phyloP scores from a whole-genome alignment of 31 red algal genomes.

The Porphyra umbilicalis region DNA sequence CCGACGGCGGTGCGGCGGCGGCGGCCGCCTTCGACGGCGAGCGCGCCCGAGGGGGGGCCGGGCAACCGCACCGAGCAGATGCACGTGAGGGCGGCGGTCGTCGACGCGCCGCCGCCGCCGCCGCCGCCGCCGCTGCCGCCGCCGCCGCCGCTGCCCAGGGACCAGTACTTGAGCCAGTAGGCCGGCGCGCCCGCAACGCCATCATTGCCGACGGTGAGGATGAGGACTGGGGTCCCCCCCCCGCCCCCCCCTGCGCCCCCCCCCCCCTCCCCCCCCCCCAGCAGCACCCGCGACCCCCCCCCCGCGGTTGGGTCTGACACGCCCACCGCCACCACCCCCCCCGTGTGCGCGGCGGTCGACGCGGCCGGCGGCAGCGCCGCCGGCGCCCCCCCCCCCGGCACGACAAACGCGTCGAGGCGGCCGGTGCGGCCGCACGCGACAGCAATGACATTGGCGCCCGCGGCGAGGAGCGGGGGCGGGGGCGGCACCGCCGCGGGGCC shows the following conservation, averaged over 20 bases:
- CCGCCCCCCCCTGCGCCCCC: not conserved
- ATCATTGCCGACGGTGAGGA: not conserved
- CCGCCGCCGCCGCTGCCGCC: not conserved
- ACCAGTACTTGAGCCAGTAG: not conserved
- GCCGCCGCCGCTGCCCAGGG: not conserved
- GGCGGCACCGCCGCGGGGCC: not conserved
- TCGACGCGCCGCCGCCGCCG: not conserved
- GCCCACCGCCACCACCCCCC: not conserved
- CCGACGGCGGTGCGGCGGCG: not conserved
- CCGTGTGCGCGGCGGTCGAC: not conserved
- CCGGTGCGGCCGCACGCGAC: not conserved
- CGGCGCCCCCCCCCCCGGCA: not conserved
- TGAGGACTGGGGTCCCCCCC: not conserved
- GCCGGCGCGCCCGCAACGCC: not conserved
- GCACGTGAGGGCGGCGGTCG: not conserved
- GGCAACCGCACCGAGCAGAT: not conserved
- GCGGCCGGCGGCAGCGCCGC: not conserved
- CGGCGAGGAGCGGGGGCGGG: not conserved
- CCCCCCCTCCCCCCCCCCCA: too few relatives aligned
- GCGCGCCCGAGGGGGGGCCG: not conserved
- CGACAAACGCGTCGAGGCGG: not conserved
- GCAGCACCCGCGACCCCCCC: too few relatives aligned
- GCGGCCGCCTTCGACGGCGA: not conserved
- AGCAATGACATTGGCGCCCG: not conserved
- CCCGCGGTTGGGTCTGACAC: not conserved